Base-by-base conservation (phyloP, 2,329 filamentous ascomycete species). In the Cladosporium halotolerans region DNA sequence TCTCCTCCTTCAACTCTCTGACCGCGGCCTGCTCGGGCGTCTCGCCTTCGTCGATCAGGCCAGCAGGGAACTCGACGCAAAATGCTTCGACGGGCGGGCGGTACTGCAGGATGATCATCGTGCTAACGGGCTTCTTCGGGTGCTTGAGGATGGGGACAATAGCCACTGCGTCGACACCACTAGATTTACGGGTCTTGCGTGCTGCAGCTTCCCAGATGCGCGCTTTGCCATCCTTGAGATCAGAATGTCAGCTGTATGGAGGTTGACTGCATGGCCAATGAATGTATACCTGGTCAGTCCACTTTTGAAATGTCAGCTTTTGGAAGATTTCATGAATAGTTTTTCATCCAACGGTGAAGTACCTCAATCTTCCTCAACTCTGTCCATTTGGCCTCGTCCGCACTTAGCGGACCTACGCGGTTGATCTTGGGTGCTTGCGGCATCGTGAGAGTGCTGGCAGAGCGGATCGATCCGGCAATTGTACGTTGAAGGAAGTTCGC, bases 1-100 rank as follows among this genome's bases (percentile, higher is more conserved):
- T 84, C 66, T 84, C 81, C 66, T 84, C 81, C 57, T 74, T 79
- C 40, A 84, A 68, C 66, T 84, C 81, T 14, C 81, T 71, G 9
- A 83, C 68, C 10, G 78, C 78, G 44, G 79, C 79, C 44, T 79
- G 73, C 60, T 77, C 74, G 2, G 79, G 76, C 1, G 74, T 75
- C 63, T 84, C 81, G 11, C 74, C 75, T 40, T 73, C 75, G 61
- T 84, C 81, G 32, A 84, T 76, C 19, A 84, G 69, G 0, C 81
- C 81, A 0, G 80, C 80, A 0, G 81, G 81, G 5, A 83, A 76
- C 62, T 84, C 81, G 46, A 84, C 79, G 46, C 77, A 78, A 34
- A 80, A 69, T 19, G 77, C 79, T 53, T 80, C 74, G 38, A 82
- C 75, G 0, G 81, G 80, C 0, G 81, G 80, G 3, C 81, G 75